phyloP scores from a whole-genome alignment of 768 basidiomycete species.

The Termitomyces sp. region DNA sequence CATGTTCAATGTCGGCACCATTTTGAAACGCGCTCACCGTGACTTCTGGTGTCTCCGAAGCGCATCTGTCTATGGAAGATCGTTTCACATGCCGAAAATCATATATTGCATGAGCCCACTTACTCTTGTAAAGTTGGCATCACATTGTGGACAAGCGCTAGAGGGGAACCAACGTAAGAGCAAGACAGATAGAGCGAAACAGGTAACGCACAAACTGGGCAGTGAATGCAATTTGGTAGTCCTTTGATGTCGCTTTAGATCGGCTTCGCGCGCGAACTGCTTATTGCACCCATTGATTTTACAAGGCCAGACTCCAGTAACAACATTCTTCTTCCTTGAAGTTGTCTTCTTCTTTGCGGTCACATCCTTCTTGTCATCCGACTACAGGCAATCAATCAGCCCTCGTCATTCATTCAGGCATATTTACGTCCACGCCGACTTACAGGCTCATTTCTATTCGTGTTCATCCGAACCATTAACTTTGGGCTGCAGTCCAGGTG shows the following conservation, averaged over 20 bases:
- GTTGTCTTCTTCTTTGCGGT: conserved; percentile 17
- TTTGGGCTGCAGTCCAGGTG: background rate
- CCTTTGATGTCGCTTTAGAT: conserved; percentile 75
- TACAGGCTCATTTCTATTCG: conserved; percentile 21
- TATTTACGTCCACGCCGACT: conserved; percentile 12
- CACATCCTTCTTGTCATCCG: conserved; percentile 22
- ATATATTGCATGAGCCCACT: conserved; percentile 20
- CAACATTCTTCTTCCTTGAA: conserved; percentile 37
- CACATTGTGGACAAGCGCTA: conserved; percentile 75
- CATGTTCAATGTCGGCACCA: background rate
- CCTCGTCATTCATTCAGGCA: conserved; percentile 11
- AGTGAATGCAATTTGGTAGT: conserved; percentile 74
- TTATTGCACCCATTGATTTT: conserved; percentile 78
- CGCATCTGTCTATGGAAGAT: conserved; percentile 60
- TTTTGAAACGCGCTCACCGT: conserved; percentile 33
- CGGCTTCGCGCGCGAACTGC: conserved; percentile 77
- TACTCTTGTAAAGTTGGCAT: conserved; percentile 75
- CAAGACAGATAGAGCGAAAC: background rate
- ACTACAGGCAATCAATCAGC: conserved; percentile 12
- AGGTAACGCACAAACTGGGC: conserved; percentile 57
- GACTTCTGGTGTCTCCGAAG: conserved; percentile 77
- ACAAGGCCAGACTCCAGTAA: conserved; percentile 66
- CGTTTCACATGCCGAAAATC: conserved; percentile 11
- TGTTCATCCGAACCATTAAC: conserved; percentile 19
- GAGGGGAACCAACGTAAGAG: conserved; percentile 6